Percentiles rank a stretch among this genome's conserved stretches.
Evolutionary conservation across 345 rosid genomes (phyloP).

Genomic region (Adansonia digitata): DNA sequence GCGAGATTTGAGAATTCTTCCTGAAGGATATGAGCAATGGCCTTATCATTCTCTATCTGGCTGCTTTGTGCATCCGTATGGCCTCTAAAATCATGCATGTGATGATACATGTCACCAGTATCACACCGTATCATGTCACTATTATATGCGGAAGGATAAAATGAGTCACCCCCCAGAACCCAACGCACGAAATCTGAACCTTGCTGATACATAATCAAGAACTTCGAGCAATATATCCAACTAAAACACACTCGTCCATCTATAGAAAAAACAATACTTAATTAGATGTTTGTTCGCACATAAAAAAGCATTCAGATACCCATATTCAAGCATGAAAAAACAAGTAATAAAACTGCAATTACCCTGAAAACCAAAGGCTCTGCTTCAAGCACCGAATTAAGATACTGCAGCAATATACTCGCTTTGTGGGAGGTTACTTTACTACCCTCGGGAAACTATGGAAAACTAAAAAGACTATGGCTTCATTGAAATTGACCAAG

Average conservation of each 20-base stretch:
- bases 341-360: background rate
- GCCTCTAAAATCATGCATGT: conserved; percentile 38
- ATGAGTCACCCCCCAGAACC: conserved; percentile 59
- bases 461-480: background rate
- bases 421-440: background rate
- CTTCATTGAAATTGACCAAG: background rate
- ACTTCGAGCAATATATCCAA: conserved; percentile 11
- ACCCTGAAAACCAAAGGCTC: conserved; percentile 2
- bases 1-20: conserved; percentile 81
- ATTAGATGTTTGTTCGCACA: background rate
- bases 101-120: conserved; percentile 24
- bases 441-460: background rate
- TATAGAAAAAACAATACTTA: background rate
- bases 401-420: background rate
- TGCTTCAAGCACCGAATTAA: background rate
- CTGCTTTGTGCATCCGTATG: conserved; percentile 43
- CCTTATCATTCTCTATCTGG: conserved; percentile 77
- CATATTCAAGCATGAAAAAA: background rate
- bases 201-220: conserved; percentile 40
- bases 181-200: conserved; percentile 50
- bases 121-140: conserved; percentile 37
- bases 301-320: background rate
- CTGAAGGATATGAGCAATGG: conserved; percentile 75
- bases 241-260: background rate
- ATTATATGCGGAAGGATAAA: conserved; percentile 47